Base-by-base conservation (phyloP, 176 grass and related monocot species). In the Oryza officinalis region DNA sequence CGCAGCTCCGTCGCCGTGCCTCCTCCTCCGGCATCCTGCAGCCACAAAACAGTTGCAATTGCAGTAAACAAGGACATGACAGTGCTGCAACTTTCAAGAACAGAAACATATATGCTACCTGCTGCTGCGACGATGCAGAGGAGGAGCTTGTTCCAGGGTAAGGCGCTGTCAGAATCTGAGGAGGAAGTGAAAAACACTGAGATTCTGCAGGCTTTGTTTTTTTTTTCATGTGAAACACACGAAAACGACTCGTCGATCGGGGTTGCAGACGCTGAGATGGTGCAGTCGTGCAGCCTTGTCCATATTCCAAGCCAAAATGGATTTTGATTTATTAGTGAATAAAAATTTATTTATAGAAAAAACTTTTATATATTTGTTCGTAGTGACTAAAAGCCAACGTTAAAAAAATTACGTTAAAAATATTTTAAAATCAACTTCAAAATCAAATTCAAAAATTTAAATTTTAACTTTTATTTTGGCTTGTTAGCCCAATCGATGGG, bases 81-180 rank as follows among this genome's bases (percentile, higher is more conserved):
- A 20, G 4, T 27, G 10, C 12, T 15, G 38, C 69, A 27, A 45
- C 12, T 9, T 15, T 57, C 6, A n/a, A 9, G 52, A 57, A 57
- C 6, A 57, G 52, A 57, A 54, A 54, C 3, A 25, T 11, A 37
- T 15, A 6, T 77, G 86, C 90, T 5, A 35, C 33, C 33, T 35
- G 33, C 86, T 83, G 83, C 10, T 69, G 49, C 14, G 47, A 74
- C 25, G 83, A n/a, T 20, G 52, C 8, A 4, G 57, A 25, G n/a
- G 57, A 13, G 22, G 79, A 77, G n/a, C 66, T 78, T 27, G 81
- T 25, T 10, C 31, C 86, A 46, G 67, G 33, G 75, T 72, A 81
- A 43, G 86, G 81, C 14, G 86, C 80, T 0, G 86, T 67, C 20
- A 94, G 79, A 65, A 84, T 74, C 92, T 94, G 83, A 23, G 63